Evolutionary conservation across 768 basidiomycete species (phyloP).

Genomic region (Hericium rajendrae): DNA sequence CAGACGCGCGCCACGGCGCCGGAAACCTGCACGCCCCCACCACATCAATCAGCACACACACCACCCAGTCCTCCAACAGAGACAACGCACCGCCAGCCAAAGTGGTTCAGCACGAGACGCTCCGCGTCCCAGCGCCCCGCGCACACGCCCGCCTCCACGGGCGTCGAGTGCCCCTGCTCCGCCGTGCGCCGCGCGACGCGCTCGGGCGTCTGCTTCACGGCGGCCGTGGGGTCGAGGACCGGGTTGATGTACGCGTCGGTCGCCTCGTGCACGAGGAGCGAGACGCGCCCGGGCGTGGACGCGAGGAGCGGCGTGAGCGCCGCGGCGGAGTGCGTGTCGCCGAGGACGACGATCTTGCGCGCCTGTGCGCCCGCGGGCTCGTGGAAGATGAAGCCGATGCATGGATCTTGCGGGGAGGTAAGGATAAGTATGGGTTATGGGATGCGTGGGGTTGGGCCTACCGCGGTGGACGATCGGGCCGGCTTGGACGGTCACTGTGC

Average conservation of each 20-base stretch:
- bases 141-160: slow-evolving; percentile 69
- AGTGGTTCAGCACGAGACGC: slow-evolving; percentile 67
- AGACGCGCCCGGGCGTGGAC: slow-evolving; percentile 17
- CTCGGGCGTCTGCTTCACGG: slow-evolving; percentile 28
- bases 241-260: slow-evolving; percentile 65
- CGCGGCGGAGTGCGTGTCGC: slow-evolving; percentile 65
- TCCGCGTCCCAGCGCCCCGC: slow-evolving; percentile 52
- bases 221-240: slow-evolving; percentile 39
- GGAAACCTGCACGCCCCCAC: slow-evolving; percentile 35
- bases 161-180: slow-evolving; percentile 70
- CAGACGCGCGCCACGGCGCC: slow-evolving; percentile 27
- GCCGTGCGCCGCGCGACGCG: slow-evolving; percentile 30
- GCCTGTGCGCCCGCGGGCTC: slow-evolving; percentile 34
- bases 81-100: slow-evolving; percentile 51
- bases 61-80: background rate
- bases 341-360: slow-evolving; percentile 66
- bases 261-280: slow-evolving; percentile 79
- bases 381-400: slow-evolving; percentile 67
- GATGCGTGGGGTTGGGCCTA: slow-evolving; percentile 21
- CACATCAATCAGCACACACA: background rate
- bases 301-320: slow-evolving; percentile 41
- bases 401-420: slow-evolving; percentile 48
- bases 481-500: slow-evolving; percentile 52
- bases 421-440: background rate
- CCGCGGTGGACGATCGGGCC: slow-evolving; percentile 73